phyloP scores from a whole-genome alignment of 495 filamentous ascomycete species.

The Sabuloglossum arenarium region DNA sequence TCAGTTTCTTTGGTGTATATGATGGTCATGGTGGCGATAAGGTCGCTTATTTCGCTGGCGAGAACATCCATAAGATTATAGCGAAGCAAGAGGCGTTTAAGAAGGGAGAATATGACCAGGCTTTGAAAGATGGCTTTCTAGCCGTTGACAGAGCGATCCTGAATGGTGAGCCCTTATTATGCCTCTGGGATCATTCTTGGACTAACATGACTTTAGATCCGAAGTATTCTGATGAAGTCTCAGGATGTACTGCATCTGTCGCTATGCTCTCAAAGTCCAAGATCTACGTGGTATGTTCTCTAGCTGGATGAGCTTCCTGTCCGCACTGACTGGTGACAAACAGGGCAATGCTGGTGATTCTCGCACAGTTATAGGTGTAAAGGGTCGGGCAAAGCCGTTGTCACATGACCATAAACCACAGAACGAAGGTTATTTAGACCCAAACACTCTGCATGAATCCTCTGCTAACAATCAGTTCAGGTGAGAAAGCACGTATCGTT shows the following conservation, averaged over 20 bases:
- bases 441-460: neutral
- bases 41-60: slow-evolving; percentile 81
- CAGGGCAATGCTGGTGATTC: slow-evolving; percentile 96
- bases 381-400: slow-evolving; percentile 87
- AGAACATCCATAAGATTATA: slow-evolving; percentile 83
- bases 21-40: slow-evolving; percentile 96
- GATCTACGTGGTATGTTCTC: slow-evolving; percentile 69
- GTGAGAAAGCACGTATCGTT: slow-evolving; percentile 86
- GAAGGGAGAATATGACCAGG: slow-evolving; percentile 78
- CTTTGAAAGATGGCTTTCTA: slow-evolving; percentile 90
- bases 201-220: slow-evolving; percentile 44
- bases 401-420: slow-evolving; percentile 98
- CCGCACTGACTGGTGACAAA: slow-evolving; percentile 10
- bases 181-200: slow-evolving; percentile 5
- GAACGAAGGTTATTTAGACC: slow-evolving; percentile 61
- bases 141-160: slow-evolving; percentile 91
- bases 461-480: slow-evolving; percentile 23
- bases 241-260: slow-evolving; percentile 88
- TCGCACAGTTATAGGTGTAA: slow-evolving; percentile 78
- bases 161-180: slow-evolving; percentile 40
- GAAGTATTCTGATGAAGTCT: slow-evolving; percentile 92
- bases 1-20: slow-evolving; percentile 96
- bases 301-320: neutral
- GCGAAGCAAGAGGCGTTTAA: slow-evolving; percentile 87
- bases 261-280: slow-evolving; percentile 73